Base-by-base conservation (phyloP, 140 eudicot species). In the Oenanthe javanica region DNA sequence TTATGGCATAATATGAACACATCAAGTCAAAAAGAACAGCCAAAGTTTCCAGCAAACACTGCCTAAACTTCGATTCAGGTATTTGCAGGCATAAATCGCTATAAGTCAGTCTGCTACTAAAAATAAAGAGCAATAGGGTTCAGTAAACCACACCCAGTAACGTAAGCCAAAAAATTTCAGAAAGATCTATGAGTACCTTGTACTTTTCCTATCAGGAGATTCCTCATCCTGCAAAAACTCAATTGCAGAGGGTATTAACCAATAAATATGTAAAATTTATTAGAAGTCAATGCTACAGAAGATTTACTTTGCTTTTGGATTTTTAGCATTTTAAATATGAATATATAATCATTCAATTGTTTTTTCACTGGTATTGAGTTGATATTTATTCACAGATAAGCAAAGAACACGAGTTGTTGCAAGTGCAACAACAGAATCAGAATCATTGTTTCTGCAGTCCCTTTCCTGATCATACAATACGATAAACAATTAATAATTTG, bases 41-140 rank as follows among this genome's bases (percentile, higher is more conserved):
- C 84, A 92, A 84, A 25, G 95, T 92, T 81, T 88, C 93, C 79
- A 92, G 81, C 82, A 95, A 85, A 86, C 97, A 92, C 83, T 86
- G 92, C 84, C 97, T 89, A 81, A 92, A 92, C 87, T 92, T 92
- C 72, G 97, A 83, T 85, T 92, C 97, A 75, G 99, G 97, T 87
- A 95, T 86, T 52, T 83, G 88, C 72, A 78, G 80, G 92, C 97
- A 95, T 79, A 95, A 83, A 86, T 95, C 99, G 83, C 97, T 95
- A 88, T 92, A 95, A 40, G 97, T 95, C 67, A 92, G 89, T 86
- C 99, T 94, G 87, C 84, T 87, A 83, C 81, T 64, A 76, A 76
- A 63, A 45, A 80, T 54, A 45, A 81, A 75, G 57, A 84, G 81
- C 75, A 47, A 36, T 43, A 82, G n/a, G 83, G 71, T 77, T 55